Base-by-base conservation (phyloP, 2,329 filamentous ascomycete genomes). In the Sporothrix curviconia region DNA sequence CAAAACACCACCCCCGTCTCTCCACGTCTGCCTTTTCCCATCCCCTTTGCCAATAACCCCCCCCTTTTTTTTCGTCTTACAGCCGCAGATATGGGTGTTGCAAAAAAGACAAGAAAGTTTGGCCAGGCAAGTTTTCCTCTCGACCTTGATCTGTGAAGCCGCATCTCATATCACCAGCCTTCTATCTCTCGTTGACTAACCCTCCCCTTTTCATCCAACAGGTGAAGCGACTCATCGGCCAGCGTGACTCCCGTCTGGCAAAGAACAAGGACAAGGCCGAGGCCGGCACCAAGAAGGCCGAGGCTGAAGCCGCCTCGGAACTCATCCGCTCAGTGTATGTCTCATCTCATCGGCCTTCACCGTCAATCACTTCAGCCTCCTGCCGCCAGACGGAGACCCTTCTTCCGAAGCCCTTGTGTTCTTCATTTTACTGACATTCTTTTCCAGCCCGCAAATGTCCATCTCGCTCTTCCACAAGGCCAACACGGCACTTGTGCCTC, bases 31-130 rank as follows among this genome's bases (percentile, higher is more conserved):
- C 32, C 7, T 30, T 37, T 37, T 25, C 19, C 24, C 17, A n/a
- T 7, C 32, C 11, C 6, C 14, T n/a, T 4, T 25, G 3, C 32
- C 24, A 50, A n/a, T n/a, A n/a, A n/a, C n/a, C n/a, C 28, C 28
- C 7, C 8, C 5, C 28, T 22, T 15, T 7, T 22, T 5, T 6
- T 28, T 9, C n/a, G n/a, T 3, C 56, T 17, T 9, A 34, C 32
- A 28, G 32, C 55, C n/a, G 51, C 51, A 46, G 71, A 61, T 36
- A 96, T 96, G 92, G 92, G 91, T 74, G 83, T 91, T 65, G 83
- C 86, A 62, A 96, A 95, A 78, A 90, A 86, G 71, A 95, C 90
- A 55, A 85, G 92, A 76, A 96, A 96, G 77, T 97, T 96, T 71
- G 92, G 85, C 5, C 42, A 60, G 59, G 62, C 30, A 39, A 22